These are phyloP conservation scores for Amaranthus cruentus DNA, from an alignment of 148 eudicot species.

Conservation along the genomic window DNA sequence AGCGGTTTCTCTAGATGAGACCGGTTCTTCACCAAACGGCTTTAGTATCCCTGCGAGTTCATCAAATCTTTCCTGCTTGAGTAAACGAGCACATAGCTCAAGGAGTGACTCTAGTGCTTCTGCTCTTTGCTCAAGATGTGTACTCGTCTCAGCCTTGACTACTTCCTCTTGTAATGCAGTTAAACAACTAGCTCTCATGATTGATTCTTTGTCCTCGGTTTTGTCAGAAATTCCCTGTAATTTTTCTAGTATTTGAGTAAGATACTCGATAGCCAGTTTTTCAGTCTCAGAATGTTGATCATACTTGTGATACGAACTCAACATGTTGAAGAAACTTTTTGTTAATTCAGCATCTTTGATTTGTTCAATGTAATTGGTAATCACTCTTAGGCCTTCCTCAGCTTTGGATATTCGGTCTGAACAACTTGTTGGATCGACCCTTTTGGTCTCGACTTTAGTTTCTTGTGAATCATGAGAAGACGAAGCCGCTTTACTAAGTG, in stretches of 20 bases:
- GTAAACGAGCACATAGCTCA: conserved; percentile 59
- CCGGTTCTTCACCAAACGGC: conserved; percentile 66
- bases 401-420: conserved; percentile 39
- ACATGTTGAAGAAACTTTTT: conserved; percentile 21
- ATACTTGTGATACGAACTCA: conserved; percentile 12
- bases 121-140: conserved; percentile 35
- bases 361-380: conserved; percentile 34
- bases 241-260: conserved; percentile 29
- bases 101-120: conserved; percentile 68
- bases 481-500: conserved; percentile 27
- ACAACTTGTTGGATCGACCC: conserved; percentile 46
- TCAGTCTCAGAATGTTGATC: conserved; percentile 20
- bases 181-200: conserved; percentile 16
- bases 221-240: conserved; percentile 15
- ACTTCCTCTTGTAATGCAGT: conserved; percentile 21
- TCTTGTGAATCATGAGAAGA: conserved; percentile 37
- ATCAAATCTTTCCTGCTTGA: conserved; percentile 43
- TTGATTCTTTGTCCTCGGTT: conserved; percentile 2
- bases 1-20: conserved; percentile 73
- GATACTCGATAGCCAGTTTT: conserved; percentile 34
- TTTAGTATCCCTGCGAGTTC: conserved; percentile 62
- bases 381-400: conserved; percentile 34
- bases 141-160: conserved; percentile 17
- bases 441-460: conserved; percentile 44
- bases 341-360: conserved; percentile 35